These are phyloP conservation scores for Podaxis pistillaris DNA, from an alignment of 768 basidiomycete species.

Conservation along the genomic window DNA sequence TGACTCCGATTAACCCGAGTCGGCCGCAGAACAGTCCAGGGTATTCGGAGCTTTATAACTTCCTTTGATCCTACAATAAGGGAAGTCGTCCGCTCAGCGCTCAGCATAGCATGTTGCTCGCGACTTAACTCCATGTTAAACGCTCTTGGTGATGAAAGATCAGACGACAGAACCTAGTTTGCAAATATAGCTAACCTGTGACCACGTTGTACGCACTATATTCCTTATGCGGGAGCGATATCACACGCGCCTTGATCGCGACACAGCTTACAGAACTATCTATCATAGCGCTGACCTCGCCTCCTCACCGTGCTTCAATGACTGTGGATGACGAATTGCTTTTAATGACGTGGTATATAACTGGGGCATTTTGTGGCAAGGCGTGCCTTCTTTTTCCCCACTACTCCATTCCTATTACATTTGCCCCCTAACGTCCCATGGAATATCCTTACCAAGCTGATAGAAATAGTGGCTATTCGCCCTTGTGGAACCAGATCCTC, in stretches of 20 bases:
- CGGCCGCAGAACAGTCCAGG: neutral
- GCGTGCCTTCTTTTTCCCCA: neutral
- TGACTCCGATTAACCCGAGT: neutral
- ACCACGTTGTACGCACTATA: too few species aligned
- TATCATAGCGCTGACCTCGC: too few species aligned
- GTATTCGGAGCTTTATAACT: neutral
- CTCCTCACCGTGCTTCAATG: neutral
- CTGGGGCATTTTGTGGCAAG: neutral
- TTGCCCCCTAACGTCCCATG: neutral
- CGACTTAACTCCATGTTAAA: too few species aligned
- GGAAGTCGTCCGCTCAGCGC: too few species aligned
- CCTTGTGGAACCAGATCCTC: constrained; percentile 3
- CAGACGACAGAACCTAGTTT: too few species aligned
- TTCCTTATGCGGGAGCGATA: too few species aligned
- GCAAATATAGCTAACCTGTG: too few species aligned
- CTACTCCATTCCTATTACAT: neutral
- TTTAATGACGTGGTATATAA: neutral
- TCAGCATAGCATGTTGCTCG: too few species aligned
- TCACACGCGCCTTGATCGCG: neutral
- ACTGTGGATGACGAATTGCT: neutral
- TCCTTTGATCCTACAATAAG: neutral
- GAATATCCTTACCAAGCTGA: neutral
- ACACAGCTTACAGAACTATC: neutral
- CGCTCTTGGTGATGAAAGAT: too few species aligned
- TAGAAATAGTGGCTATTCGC: neutral